A percentile compares a stretch with the other conserved stretches of the same genome.
phyloP scores from a whole-genome alignment of 2,329 filamentous ascomycete genomes.

The Apiospora saccharicola region DNA sequence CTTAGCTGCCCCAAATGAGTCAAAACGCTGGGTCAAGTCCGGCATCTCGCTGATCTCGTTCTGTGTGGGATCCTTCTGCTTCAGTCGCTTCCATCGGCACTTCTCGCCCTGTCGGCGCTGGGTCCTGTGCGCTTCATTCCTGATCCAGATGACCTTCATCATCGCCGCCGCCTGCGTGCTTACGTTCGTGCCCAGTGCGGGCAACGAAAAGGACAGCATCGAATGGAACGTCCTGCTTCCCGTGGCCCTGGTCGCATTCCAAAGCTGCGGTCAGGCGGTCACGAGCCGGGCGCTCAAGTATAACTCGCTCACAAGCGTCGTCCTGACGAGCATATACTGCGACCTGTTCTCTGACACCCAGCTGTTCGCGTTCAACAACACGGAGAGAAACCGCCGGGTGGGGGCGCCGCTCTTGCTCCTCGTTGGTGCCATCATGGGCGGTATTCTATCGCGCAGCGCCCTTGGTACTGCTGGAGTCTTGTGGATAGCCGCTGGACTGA shows the following conservation, averaged over 20 bases:
- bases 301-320: slow-evolving; percentile 77
- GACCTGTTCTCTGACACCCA: slow-evolving; percentile 75
- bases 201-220: slow-evolving; percentile 50
- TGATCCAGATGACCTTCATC: slow-evolving; percentile 59
- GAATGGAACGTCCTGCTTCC: slow-evolving; percentile 70
- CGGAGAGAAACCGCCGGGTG: slow-evolving; percentile 58
- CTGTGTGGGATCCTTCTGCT: slow-evolving; percentile 75
- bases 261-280: slow-evolving; percentile 81
- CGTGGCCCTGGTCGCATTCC: slow-evolving; percentile 75
- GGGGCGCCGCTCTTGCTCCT: slow-evolving; percentile 59
- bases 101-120: slow-evolving; percentile 69
- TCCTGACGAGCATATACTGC: slow-evolving; percentile 83
- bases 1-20: slow-evolving; percentile 62
- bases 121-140: slow-evolving; percentile 68
- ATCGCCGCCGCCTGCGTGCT: slow-evolving; percentile 61
- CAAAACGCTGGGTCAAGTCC: slow-evolving; percentile 74
- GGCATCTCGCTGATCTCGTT: slow-evolving; percentile 74
- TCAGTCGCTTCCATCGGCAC: slow-evolving; percentile 71
- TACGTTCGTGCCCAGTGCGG: slow-evolving; percentile 51
- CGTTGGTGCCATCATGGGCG: slow-evolving; percentile 57
- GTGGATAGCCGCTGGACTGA: slow-evolving; percentile 66
- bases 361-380: slow-evolving; percentile 53
- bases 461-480: slow-evolving; percentile 61
- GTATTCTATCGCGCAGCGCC: slow-evolving; percentile 55
- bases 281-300: slow-evolving; percentile 73